Base-by-base conservation (phyloP, 495 filamentous ascomycete genomes). In the Lasiosphaeriaceae sp. region DNA sequence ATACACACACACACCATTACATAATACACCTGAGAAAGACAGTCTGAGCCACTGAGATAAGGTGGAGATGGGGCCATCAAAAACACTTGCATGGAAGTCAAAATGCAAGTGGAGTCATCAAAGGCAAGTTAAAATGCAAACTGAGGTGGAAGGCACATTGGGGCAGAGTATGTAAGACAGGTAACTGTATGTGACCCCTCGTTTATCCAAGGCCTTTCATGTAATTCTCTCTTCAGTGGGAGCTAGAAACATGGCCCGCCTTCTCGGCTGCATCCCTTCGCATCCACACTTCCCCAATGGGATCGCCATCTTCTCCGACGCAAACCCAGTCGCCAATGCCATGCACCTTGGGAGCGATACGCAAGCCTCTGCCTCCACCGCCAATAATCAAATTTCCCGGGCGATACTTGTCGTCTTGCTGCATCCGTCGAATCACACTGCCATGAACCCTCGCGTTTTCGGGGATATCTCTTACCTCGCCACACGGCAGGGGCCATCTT, bases 321-420 rank as follows among this genome's bases (percentile, higher is more conserved):
- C 88, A 79, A 2, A 80, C 79, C 90, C 90, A 96, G 14, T 91
- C 77, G 0, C 90, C 90, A 47, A 83, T 91, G 1, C 88, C 87
- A 47, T 77, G 63, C 37, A 83, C 66, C 16, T 75, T 68, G 0
- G 88, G 85, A 0, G 90, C 90, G 16, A 58, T 62, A 21, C 80
- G 64, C 17, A 69, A 58, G 0, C 89, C 90, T 20, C 89, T 74
- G 1, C 90, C 90, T 11, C 90, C 90, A 2, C 90, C 90, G 14
- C 90, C 90, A 11, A 90, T 66, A 45, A 95, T 87, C 50, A 94
- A 67, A 62, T 96, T 96, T 0, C 90, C 90, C 0, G 90, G 90
- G 0, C 90, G 78, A 62, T 94, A 96, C 0, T 64, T 71, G 0
- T 74, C 63, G 58, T 92, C 75, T 7, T 76, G 71, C 45, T 86